A percentile compares a stretch with the other conserved stretches of the same genome.
Evolutionary conservation across 1,284 basidiomycete species (phyloP).

Genomic region (Trametes versicolor): DNA sequence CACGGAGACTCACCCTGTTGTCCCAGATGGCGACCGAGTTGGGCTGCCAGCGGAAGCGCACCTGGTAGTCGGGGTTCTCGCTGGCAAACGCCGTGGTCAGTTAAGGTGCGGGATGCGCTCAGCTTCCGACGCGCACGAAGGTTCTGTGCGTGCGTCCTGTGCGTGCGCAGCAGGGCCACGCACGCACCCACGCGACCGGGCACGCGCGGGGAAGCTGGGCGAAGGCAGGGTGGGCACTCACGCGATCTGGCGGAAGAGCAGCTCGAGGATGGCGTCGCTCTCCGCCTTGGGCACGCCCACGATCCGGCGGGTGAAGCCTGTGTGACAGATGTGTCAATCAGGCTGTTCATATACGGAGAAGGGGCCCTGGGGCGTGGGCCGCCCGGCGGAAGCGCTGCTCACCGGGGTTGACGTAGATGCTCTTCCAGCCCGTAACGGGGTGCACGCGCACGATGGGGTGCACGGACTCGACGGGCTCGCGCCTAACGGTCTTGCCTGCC

Average conservation of each 20-base stretch:
- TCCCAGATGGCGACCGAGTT: conserved; percentile 81
- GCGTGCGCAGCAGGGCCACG: conserved; percentile 8
- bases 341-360: neutral
- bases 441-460: conserved; percentile 79
- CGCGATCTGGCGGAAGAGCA: conserved; percentile 75
- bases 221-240: conserved; percentile 18
- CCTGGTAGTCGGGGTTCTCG: conserved; percentile 76
- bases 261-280: conserved; percentile 74
- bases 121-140: conserved; percentile 19
- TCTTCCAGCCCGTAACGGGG: conserved; percentile 86
- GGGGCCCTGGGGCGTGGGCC: neutral
- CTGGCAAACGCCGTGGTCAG: conserved; percentile 38
- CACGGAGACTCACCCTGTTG: conserved; percentile 61
- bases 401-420: conserved; percentile 77
- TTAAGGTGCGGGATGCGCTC: conserved; percentile 20
- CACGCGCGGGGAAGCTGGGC: neutral
- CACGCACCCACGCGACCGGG: neutral
- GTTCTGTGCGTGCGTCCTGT: conserved; percentile 9
- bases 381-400: conserved; percentile 26
- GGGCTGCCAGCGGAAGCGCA: conserved; percentile 75
- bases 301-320: conserved; percentile 76
- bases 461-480: conserved; percentile 74
- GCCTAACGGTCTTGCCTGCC: conserved; percentile 70
- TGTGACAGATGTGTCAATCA: conserved; percentile 12
- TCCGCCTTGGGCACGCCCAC: conserved; percentile 83